Base-by-base conservation (phyloP, 1,284 basidiomycete species). In the Cryptococcus wingfieldii region DNA sequence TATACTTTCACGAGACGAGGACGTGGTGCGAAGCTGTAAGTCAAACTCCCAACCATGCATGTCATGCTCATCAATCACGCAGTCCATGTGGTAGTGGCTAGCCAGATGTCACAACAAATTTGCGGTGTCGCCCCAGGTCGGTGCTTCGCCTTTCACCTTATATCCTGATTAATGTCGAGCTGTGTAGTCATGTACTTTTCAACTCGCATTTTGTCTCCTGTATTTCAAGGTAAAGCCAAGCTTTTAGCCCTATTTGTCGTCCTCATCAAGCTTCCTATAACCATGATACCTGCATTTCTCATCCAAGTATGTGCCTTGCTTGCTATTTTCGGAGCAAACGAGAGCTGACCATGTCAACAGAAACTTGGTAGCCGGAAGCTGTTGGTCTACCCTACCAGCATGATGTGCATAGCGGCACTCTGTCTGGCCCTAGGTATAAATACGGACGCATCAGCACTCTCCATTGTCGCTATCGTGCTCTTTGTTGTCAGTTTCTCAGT, bases 241-340 rank as follows among this genome's bases (percentile, higher is more conserved):
- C 52, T 69, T 16, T 61, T 77, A 38, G 71, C 75, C 9, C 62
- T 78, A 3, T 60, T 64, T 51, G 65, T 78, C 54, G 66, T 75
- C 27, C 41, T 68, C 7, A 61, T 70, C 58, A 80, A 80, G 60
- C 64, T 77, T 28, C 62, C 77, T 16, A 68, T 79, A 55, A 80
- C 79, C 0, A 71, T 76, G 45, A 61, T 77, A 7, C 77, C 79
- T 6, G 76, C 78, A 5, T 73, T 74, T 55, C 62, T 80, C 28
- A 74, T 80, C 56, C 68, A 74, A 38, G 71, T 75, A 19, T 53
- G 63, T 58, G 25, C 12, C n/a, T 4, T 31, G 48, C 23, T 27
- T 47, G 27, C 14, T 25, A 41, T 37, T 38, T 25, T 23, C 1
- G 23, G 23, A 23, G 16, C 6, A 13, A 39, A 34, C n/a, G 43